Evolutionary conservation across 345 rosid species (phyloP).

Genomic region (Mangifera indica): DNA sequence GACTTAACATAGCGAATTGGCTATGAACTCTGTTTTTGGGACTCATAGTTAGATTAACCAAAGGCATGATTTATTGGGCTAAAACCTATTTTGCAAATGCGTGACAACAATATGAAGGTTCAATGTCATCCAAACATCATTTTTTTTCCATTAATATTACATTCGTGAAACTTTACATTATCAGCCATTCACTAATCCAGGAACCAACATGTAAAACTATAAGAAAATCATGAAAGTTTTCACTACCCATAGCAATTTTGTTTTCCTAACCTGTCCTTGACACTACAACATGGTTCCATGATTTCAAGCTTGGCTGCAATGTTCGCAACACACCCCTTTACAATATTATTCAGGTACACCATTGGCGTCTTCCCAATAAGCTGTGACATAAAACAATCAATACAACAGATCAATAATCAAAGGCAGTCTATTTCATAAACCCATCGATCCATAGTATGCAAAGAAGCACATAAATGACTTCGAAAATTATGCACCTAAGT

Average conservation of each 20-base stretch:
- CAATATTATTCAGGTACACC: constrained; percentile 83
- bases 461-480: too few species aligned
- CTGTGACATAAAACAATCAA: constrained; percentile 38
- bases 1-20: constrained; percentile 1
- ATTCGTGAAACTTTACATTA: not conserved
- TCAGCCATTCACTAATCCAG: not conserved
- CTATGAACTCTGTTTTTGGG: not conserved
- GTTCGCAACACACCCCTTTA: constrained; percentile 71
- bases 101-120: too few species aligned
- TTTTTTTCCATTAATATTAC: too few species aligned
- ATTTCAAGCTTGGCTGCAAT: constrained; percentile 91
- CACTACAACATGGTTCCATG: constrained; percentile 89
- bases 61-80: not conserved
- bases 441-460: not conserved
- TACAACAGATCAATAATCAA: not conserved
- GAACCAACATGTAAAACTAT: constrained; percentile 2
- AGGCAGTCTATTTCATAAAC: too few species aligned
- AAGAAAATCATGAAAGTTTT: constrained; percentile 11
- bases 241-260: not conserved
- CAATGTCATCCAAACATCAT: too few species aligned
- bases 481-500: too few species aligned
- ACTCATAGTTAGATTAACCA: not conserved
- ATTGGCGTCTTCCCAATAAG: constrained; percentile 90
- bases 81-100: not conserved
- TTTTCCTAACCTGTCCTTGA: constrained; percentile 69